Conservation (phyloP, 345 rosid species). For the Excoecaria agallocha region DNA sequence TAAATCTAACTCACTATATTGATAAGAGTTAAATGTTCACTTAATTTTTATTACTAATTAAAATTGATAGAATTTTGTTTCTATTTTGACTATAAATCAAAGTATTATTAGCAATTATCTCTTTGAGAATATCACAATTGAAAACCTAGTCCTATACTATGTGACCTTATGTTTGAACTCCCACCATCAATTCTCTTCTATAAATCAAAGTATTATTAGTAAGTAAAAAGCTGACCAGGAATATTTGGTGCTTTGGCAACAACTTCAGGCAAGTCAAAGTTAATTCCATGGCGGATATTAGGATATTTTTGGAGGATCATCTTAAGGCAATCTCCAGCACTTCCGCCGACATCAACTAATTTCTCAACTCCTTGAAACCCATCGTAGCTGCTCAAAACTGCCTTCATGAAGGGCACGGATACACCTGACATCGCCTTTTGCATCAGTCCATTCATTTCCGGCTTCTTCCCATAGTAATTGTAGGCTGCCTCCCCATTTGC, state of each 20-base stretch:
- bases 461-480: slow-evolving; percentile 63
- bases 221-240: slow-evolving; percentile 43
- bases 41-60: too few relatives aligned
- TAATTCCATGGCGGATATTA: slow-evolving; percentile 51
- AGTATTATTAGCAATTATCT: too few relatives aligned
- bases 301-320: slow-evolving; percentile 65
- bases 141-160: too few relatives aligned
- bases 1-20: too few relatives aligned
- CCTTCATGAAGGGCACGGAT: slow-evolving; percentile 84
- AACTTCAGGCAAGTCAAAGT: slow-evolving; percentile 86
- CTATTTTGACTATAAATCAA: too few relatives aligned
- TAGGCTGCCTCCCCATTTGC: slow-evolving; percentile 74
- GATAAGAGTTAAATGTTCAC: too few relatives aligned
- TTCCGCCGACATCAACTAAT: slow-evolving; percentile 91
- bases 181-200: too few relatives aligned
- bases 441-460: slow-evolving; percentile 85
- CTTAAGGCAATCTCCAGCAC: slow-evolving; percentile 86
- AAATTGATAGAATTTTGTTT: too few relatives aligned
- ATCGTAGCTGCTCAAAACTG: slow-evolving; percentile 57
- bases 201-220: not conserved
- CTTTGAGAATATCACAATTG: too few relatives aligned
- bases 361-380: slow-evolving; percentile 55
- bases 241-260: slow-evolving; percentile 69
- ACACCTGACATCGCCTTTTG: slow-evolving; percentile 86
- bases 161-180: too few relatives aligned